Conservation (phyloP, 768 basidiomycete species). For the Pholiota molesta region DNA sequence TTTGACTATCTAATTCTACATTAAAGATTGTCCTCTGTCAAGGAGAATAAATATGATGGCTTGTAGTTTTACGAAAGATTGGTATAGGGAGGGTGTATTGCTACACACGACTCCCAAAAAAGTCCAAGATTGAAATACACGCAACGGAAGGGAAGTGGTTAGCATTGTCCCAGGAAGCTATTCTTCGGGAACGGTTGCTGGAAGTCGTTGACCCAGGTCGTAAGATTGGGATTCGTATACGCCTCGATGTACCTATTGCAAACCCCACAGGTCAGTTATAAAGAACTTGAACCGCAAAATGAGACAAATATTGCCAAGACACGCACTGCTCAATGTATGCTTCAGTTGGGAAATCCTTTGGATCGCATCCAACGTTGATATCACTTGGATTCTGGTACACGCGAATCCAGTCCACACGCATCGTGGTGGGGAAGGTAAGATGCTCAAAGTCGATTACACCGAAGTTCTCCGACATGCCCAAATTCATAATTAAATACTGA, state of each 20-base stretch:
- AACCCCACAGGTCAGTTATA: background rate
- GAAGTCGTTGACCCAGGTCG: slow-evolving; percentile 71
- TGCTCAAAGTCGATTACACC: slow-evolving; percentile 67
- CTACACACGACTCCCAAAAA: background rate
- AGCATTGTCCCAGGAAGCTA: slow-evolving; percentile 62
- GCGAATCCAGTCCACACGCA: slow-evolving; percentile 87
- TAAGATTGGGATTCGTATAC: slow-evolving; percentile 83
- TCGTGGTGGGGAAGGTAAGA: slow-evolving; percentile 69
- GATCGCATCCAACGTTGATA: slow-evolving; percentile 86
- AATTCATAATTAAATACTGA: slow-evolving; percentile 83
- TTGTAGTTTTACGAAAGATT: background rate
- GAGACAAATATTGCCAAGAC: background rate
- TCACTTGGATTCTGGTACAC: slow-evolving; percentile 80
- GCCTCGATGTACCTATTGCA: slow-evolving; percentile 54
- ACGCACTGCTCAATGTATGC: slow-evolving; percentile 77
- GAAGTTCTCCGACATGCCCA: slow-evolving; percentile 86
- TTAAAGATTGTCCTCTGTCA: background rate
- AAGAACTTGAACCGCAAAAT: background rate
- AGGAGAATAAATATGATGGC: background rate
- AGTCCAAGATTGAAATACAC: background rate
- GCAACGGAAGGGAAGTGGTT: slow-evolving; percentile 13
- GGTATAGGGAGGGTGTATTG: background rate
- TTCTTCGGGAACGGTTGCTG: slow-evolving; percentile 73
- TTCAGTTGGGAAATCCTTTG: slow-evolving; percentile 74
- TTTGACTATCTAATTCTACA: background rate